Evolutionary conservation across 805 yeast species (phyloP), one percentile per base, ranked within the genome.

Genomic region (Hanseniaspora valbyensis): DNA sequence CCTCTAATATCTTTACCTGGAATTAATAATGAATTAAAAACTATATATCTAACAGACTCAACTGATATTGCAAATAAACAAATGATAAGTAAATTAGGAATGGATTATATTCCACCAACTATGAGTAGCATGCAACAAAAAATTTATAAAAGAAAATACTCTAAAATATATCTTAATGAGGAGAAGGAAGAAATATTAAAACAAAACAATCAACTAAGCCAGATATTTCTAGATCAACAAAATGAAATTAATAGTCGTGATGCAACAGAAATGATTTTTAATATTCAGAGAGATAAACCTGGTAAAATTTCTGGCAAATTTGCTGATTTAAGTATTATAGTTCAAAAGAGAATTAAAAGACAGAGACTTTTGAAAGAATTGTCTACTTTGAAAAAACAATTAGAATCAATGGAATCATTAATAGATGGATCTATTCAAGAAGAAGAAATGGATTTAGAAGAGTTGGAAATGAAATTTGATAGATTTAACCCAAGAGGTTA

Each of bases 71-170:
- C 28, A 9, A 48, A 48, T n/a, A 36, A 48, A 26, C 44, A 48
- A 26, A 39, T 40, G 18, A 33, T 48, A 4, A 21, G 16, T 6
- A 39, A 25, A 5, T 25, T 24, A 16, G 36, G 29, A 2, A 18
- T 42, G 7, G 40, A 40, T n/a, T 40, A 48, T n/a, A 48, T 48
- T 37, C 22, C 39, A 16, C 51, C 51, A 12, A 21, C 40, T 4
- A 48, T 48, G 51, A 48, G 33, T 9, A 48, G 14, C 18, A 18
- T 33, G 40, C 51, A 48, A 24, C 40, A 40, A 6, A 39, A 30
- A 8, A 40, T 48, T 10, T 48, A 48, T n/a, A 48, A 48, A 40
- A 48, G 51, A 48, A 13, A 44, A 3, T 40, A 48, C 16, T 48
- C 51, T 10, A 48, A 40, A 22, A 29, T 42, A 6, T 29, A 33